Base-by-base conservation (phyloP, 495 filamentous ascomycete genomes). In the Lentithecium fluviatile region DNA sequence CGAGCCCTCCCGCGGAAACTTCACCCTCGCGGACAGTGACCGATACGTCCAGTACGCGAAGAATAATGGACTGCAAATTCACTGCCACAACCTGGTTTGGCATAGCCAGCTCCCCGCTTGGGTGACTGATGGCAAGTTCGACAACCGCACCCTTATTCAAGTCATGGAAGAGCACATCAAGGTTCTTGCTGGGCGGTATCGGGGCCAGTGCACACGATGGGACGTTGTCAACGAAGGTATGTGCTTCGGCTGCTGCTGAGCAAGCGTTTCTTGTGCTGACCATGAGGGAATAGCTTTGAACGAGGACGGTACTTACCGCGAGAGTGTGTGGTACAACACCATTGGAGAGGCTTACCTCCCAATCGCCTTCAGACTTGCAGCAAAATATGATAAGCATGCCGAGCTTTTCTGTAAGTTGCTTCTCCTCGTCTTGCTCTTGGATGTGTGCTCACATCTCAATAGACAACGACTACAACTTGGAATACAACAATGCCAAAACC, bases 141-240 rank as follows among this genome's bases (percentile, higher is more conserved):
- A 50, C 26, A 50, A 50, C 26, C 3, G 13, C 12, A 50, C 46
- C 4, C 26, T 50, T 11, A 6, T 50, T 23, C n/a, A 25, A 6
- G n/a, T 50, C 15, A 50, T 50, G 46, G 46, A 50, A 17, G 21
- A 50, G 6, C 46, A 50, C 15, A 50, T 50, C 46, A 50, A 32
- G 15, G 15, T 5, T n/a, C 21, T 50, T n/a, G 46, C 46, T 2
- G 46, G 46, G 6, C 3, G 46, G 13, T 50, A 50, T 25, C 13
- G 19, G 4, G 40, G 40, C 4, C 3, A 52, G 8, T 52, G 25
- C 24, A 52, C 24, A 6, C 49, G 15, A 23, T 32, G 49, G 54
- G 84, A 88, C 65, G 86, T 88, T 0, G 78, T 87, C 13, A 86
- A 86, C 73, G 82, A 86, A 67, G 23, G 52, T 84, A 88, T 64